Evolutionary conservation across 2,329 filamentous ascomycete species (phyloP).

Genomic region (Fonsecaea monophora): DNA sequence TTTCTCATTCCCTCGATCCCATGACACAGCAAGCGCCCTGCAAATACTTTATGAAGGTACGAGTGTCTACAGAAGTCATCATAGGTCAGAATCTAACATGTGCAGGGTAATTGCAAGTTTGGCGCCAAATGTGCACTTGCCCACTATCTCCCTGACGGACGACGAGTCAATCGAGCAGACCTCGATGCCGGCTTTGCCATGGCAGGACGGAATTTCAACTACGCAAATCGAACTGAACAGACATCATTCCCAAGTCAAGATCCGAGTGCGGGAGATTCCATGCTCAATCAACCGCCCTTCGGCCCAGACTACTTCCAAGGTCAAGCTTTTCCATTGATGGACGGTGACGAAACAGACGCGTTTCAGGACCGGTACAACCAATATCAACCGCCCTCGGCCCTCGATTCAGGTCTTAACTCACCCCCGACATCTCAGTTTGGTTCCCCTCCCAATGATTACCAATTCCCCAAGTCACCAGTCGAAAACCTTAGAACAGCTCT

Average conservation of each 20-base stretch:
- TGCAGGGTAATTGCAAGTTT: conserved; percentile 96
- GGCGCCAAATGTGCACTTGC: conserved; percentile 96
- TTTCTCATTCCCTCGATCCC: conserved; percentile 88
- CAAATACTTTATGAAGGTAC: conserved; percentile 98
- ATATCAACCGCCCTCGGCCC: conserved; percentile 61
- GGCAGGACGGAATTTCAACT: conserved; percentile 39
- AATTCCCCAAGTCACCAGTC: conserved; percentile 79
- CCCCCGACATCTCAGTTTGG: conserved; percentile 73
- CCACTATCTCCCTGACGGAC: conserved; percentile 91
- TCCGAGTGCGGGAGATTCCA: conserved; percentile 76
- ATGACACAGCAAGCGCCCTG: conserved; percentile 85
- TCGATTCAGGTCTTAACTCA: conserved; percentile 66
- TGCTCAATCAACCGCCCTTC: conserved; percentile 65
- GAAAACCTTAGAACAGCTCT: conserved; percentile 76
- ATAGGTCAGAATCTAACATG: conserved; percentile 39
- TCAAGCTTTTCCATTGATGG: conserved; percentile 52
- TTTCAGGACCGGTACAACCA: conserved; percentile 43
- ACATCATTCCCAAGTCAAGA: conserved; percentile 68
- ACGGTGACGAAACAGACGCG: conserved; percentile 51
- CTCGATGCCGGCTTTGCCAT: conserved; percentile 57
- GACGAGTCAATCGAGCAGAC: conserved; percentile 80
- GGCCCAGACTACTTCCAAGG: conserved; percentile 43
- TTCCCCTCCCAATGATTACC: conserved; percentile 79
- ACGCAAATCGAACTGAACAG: conserved; percentile 68
- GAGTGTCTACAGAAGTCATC: conserved; percentile 37